Evolutionary conservation across 1,139 yeast genomes (phyloP).

Genomic region (Taphrina confusa): DNA sequence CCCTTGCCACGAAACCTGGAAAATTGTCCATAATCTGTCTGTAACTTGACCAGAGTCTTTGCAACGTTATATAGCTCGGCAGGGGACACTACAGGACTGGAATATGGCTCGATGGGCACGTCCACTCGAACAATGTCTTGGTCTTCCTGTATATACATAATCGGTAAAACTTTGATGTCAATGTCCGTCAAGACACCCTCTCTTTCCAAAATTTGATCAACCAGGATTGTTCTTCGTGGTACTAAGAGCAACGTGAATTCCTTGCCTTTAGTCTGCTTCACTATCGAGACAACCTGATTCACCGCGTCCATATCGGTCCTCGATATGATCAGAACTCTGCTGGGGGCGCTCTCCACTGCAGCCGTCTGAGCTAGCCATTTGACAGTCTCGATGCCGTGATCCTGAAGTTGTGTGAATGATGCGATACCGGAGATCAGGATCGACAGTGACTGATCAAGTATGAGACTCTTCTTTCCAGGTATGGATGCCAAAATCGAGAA

Average conservation of each 20-base stretch:
- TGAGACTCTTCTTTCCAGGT: conserved; percentile 49
- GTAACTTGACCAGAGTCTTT: conserved; percentile 48
- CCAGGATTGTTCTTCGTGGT: conserved; percentile 47
- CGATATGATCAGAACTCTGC: conserved; percentile 9
- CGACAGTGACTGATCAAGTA: conserved; percentile 60
- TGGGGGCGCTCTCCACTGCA: conserved; percentile 41
- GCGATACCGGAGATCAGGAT: conserved; percentile 61
- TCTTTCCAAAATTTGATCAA: conserved; percentile 45
- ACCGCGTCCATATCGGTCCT: conserved; percentile 6
- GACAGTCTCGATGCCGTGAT: conserved; percentile 60
- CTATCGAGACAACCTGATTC: conserved; percentile 13
- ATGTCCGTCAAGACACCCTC: conserved; percentile 49
- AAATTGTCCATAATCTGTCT: conserved; percentile 47
- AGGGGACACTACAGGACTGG: conserved; percentile 40
- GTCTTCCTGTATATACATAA: conserved; percentile 46
- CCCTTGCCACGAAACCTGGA: conserved; percentile 57
- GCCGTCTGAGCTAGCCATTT: conserved; percentile 55
- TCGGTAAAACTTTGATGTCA: conserved; percentile 46
- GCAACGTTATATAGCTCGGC: conserved; percentile 51
- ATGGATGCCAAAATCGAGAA: conserved; percentile 32
- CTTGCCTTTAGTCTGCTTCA: conserved; percentile 12
- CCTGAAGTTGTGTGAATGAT: conserved; percentile 54
- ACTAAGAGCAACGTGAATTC: conserved; percentile 44
- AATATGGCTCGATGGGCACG: conserved; percentile 47
- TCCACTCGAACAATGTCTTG: conserved; percentile 47